Evolutionary conservation across 257 asterid genomes (phyloP).

Genomic region (Paraleonurus japonicus): DNA sequence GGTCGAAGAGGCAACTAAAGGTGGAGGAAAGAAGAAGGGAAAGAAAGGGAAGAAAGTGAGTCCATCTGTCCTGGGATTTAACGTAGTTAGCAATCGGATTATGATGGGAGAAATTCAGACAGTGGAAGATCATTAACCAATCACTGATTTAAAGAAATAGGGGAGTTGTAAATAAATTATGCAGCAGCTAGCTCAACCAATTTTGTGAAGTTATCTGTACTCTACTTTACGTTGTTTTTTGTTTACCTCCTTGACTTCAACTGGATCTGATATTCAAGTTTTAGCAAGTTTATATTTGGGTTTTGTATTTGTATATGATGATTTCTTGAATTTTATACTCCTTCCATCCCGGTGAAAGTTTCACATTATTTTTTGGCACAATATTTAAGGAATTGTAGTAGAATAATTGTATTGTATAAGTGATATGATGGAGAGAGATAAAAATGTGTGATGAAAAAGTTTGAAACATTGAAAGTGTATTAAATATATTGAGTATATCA

Average conservation of each 20-base stretch:
- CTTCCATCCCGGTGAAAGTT: no score
- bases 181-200: conserved; percentile 41
- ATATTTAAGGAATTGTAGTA: no score
- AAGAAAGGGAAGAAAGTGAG: conserved; percentile 89
- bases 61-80: conserved; percentile 83
- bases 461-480: no score
- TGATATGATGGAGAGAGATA: no score
- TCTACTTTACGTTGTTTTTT: no score
- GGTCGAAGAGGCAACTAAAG: conserved; percentile 39
- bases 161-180: conserved; percentile 57
- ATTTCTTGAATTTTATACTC: no score
- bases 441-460: no score
- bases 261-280: not conserved
- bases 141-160: not conserved
- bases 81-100: conserved; percentile 90
- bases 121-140: conserved; percentile 48
- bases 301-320: not conserved
- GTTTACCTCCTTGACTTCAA: not conserved
- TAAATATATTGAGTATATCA: no score
- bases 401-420: no score
- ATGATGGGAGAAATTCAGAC: conserved; percentile 99
- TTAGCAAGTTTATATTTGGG: not conserved
- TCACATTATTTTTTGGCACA: no score
- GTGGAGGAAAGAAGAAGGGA: conserved; percentile 71
- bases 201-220: conserved; percentile 16